Conservation (phyloP, 495 filamentous ascomycete species). For the Penicillium antarcticum region DNA sequence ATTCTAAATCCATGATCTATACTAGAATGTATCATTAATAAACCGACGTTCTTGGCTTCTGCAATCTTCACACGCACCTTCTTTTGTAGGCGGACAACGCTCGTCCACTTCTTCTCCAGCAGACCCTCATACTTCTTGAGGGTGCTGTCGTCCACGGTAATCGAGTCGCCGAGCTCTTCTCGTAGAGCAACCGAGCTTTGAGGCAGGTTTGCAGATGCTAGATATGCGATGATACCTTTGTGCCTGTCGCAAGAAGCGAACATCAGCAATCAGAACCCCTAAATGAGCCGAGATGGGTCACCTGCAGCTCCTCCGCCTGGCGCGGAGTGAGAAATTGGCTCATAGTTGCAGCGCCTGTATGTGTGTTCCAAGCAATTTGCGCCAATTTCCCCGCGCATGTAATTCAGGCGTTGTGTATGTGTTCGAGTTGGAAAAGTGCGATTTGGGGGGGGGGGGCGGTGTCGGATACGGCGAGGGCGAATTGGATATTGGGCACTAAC, state of each 20-base stretch:
- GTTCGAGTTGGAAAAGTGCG: background rate
- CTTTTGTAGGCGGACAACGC: constrained; percentile 85
- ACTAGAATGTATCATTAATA: constrained; percentile 40
- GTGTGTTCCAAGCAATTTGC: constrained; percentile 14
- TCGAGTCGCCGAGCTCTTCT: constrained; percentile 36
- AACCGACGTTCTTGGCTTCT: background rate
- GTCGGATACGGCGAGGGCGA: background rate
- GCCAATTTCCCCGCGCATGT: constrained; percentile 20
- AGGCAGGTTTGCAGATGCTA: constrained; percentile 66
- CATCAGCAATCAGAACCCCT: constrained; percentile 8
- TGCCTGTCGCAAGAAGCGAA: constrained; percentile 53
- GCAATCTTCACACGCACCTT: constrained; percentile 54
- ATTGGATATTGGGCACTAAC: background rate
- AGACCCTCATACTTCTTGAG: constrained; percentile 57
- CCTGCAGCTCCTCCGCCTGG: constrained; percentile 89
- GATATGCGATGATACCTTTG: constrained; percentile 87
- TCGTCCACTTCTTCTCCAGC: constrained; percentile 98
- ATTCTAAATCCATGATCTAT: constrained; percentile 94
- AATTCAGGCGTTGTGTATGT: constrained; percentile 10
- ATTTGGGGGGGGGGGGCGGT: constrained; percentile 3
- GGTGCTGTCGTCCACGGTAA: constrained; percentile 71
- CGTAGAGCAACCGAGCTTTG: constrained; percentile 63
- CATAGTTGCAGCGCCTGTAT: constrained; percentile 48
- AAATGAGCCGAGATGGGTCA: constrained; percentile 11
- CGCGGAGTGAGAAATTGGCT: constrained; percentile 71